phyloP scores from a whole-genome alignment of 2,329 filamentous ascomycete species.

The Cladophialophora immunda region DNA sequence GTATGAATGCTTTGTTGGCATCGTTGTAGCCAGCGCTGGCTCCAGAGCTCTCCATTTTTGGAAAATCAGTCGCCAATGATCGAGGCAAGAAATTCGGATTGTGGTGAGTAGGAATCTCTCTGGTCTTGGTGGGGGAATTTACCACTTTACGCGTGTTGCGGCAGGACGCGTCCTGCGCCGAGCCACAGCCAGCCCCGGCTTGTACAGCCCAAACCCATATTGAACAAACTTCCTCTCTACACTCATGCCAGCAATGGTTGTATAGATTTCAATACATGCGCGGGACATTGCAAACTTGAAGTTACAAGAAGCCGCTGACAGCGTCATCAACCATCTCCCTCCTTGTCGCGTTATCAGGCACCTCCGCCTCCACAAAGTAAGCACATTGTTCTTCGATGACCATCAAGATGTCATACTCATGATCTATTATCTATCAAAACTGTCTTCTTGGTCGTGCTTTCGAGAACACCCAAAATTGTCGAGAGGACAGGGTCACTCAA shows the following conservation, averaged over 20 bases:
- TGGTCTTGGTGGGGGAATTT: neutral
- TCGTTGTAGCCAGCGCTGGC: constrained; percentile 60
- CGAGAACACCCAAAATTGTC: neutral
- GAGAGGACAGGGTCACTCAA: neutral
- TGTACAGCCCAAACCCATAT: neutral
- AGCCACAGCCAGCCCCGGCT: neutral
- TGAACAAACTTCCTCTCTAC: neutral
- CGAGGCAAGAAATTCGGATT: neutral
- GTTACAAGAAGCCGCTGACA: neutral
- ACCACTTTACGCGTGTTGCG: neutral
- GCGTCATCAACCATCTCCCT: neutral
- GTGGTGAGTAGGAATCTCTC: constrained; percentile 2
- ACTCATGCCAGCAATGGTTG: neutral
- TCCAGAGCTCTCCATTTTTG: constrained; percentile 21
- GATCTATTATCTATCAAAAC: neutral
- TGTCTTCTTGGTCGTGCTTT: neutral
- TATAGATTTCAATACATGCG: neutral
- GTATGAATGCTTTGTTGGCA: constrained; percentile 85
- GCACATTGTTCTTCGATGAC: neutral
- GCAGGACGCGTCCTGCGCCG: constrained; percentile 15
- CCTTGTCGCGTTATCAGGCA: neutral
- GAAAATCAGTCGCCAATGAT: neutral
- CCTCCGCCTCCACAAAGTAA: neutral
- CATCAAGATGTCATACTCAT: neutral
- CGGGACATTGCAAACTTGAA: neutral